Percentiles rank a stretch among this genome's conserved stretches.
Evolutionary conservation across 345 rosid genomes (phyloP).

Genomic region (Trapa bicornis): DNA sequence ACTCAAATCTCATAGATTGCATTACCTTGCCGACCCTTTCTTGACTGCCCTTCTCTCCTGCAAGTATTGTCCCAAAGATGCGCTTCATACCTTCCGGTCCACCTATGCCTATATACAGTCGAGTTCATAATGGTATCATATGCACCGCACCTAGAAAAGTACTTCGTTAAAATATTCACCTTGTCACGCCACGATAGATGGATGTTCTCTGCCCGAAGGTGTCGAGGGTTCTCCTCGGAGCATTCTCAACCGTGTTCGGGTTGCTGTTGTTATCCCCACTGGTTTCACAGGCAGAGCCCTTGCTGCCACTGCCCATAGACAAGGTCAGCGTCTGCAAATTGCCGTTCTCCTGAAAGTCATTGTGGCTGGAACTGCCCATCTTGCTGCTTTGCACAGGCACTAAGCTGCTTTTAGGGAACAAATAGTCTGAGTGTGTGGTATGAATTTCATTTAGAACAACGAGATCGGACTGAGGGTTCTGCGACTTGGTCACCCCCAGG

Average conservation of each 20-base stretch:
- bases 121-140: neutral
- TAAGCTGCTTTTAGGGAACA: constrained; percentile 40
- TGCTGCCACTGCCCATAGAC: constrained; percentile 88
- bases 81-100: constrained; percentile 99
- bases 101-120: constrained; percentile 57
- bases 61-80: constrained; percentile 99
- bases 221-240: constrained; percentile 79
- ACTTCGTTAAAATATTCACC: constrained; percentile 21
- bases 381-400: constrained; percentile 40
- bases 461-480: constrained; percentile 51
- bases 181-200: constrained; percentile 93
- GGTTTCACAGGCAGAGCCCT: constrained; percentile 47
- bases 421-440: constrained; percentile 41
- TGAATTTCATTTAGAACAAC: constrained; percentile 56
- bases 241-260: constrained; percentile 35
- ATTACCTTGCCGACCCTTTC: constrained; percentile 96
- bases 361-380: constrained; percentile 25
- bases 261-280: constrained; percentile 47
- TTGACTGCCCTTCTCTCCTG: constrained; percentile 96
- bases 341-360: constrained; percentile 58
- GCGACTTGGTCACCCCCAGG: constrained; percentile 81
- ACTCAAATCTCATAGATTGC: neutral
- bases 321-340: constrained; percentile 73
- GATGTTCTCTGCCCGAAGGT: constrained; percentile 98
- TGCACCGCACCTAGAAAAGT: neutral